Base-by-base conservation (phyloP, 1,139 yeast genomes). In the Tardiomyces digboiensis region DNA sequence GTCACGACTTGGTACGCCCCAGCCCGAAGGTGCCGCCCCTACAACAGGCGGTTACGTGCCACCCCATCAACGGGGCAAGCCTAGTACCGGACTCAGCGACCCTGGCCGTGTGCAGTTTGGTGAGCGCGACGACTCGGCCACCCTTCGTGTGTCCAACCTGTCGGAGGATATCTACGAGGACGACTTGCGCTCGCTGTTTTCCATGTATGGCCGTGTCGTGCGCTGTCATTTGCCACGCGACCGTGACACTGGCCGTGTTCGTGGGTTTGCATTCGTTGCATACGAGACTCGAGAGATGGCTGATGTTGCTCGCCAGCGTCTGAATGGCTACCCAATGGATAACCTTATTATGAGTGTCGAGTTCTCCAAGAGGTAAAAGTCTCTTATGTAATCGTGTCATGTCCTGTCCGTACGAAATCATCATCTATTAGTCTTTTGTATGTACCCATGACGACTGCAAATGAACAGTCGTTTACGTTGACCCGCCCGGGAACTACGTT, bases 191-290 rank as follows among this genome's bases (percentile, higher is more conserved):
- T 72, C 71, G 53, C 73, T 87, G 62, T 79, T 89, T 59, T 74
- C 74, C 44, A 75, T 77, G 57, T 82, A 76, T 61, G 94, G 88
- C 52, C 58, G 61, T 42, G 75, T 88, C 56, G 80, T 77, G 56
- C 82, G 96, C 70, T 86, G 85, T 54, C 82, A 83, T 54, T 74
- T 91, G 52, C 91, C 88, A 51, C 82, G 87, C 70, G 87, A 89
- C 71, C 83, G 88, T 70, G 95, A 85, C 57, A 91, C 97, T 26
- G 94, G 95, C 52, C 83, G 83, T 65, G 85, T 95, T 46, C 83
- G 91, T 71, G 99, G 99, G 56, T 81, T 89, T 66, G 98, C 98
- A n/a, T 91, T 87, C 65, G 94, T 89, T 53, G 82, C 93, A 46
- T 89, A 85, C 67, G 76, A 75, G 42, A 72, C 81, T 49, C 82